Conservation (phyloP, 176 grass and related monocot species). For the Aechmea fasciata region DNA sequence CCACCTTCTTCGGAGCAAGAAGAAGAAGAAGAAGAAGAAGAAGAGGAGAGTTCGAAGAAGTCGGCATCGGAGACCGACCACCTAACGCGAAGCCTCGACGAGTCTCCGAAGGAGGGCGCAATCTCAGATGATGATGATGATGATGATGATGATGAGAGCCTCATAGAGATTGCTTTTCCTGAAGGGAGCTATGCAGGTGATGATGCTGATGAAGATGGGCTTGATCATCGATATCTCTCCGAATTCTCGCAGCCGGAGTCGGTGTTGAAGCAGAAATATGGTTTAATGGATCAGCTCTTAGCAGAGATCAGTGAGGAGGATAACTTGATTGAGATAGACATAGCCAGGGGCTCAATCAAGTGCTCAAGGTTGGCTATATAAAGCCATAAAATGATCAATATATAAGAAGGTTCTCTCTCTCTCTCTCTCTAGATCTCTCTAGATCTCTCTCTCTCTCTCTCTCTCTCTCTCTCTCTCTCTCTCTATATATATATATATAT, state of each 20-base stretch:
- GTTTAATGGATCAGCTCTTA: conserved; percentile 7
- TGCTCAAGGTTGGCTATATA: neutral
- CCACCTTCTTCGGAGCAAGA: neutral
- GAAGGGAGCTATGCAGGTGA: conserved; percentile 6
- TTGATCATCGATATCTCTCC: neutral
- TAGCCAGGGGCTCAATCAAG: conserved; percentile 9
- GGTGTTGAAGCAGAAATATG: conserved; percentile 3
- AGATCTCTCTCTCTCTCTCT: too few species aligned
- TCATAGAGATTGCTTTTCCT: conserved; percentile 17
- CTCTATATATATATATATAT: too few species aligned
- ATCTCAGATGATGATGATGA: conserved; percentile 18
- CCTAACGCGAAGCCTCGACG: neutral
- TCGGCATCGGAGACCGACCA: neutral
- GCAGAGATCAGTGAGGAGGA: conserved; percentile 18
- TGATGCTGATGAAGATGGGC: neutral
- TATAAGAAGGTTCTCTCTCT: too few species aligned
- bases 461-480: too few species aligned
- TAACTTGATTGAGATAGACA: conserved; percentile 21
- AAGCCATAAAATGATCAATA: neutral
- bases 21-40: neutral
- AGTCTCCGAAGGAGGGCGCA: neutral
- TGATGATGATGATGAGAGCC: conserved; percentile 17
- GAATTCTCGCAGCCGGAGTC: neutral
- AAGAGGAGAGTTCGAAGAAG: neutral
- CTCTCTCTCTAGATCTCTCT: too few species aligned